Evolutionary conservation across 768 basidiomycete genomes (phyloP).

Genomic region (Pisolithus orientalis): DNA sequence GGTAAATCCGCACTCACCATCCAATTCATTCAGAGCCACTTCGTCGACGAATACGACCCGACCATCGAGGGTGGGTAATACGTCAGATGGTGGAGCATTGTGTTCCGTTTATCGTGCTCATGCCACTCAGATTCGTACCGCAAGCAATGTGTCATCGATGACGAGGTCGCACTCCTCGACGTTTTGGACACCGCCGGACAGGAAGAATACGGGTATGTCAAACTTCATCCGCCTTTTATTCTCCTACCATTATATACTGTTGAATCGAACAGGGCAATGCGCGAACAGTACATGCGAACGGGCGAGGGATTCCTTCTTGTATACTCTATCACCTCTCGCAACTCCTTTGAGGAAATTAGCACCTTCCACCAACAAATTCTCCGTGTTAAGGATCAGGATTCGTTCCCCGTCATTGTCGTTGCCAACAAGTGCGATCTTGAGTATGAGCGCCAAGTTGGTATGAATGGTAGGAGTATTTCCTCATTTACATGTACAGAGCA

Average conservation of each 20-base stretch:
- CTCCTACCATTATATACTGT: constrained; percentile 2
- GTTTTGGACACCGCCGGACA: constrained; percentile 97
- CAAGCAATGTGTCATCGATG: constrained; percentile 95
- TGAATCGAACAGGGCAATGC: constrained; percentile 70
- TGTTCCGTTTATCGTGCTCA: background rate
- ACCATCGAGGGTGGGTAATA: constrained; percentile 76
- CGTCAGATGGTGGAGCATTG: too few species aligned
- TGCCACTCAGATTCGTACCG: constrained; percentile 82
- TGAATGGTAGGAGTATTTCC: constrained; percentile 56
- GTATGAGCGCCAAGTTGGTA: constrained; percentile 93
- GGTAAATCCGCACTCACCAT: constrained; percentile 94
- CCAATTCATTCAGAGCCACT: constrained; percentile 95
- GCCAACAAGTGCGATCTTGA: constrained; percentile 98
- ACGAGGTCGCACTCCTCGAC: constrained; percentile 96
- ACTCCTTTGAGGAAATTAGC: constrained; percentile 95
- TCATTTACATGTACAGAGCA: too few species aligned
- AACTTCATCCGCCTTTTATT: background rate
- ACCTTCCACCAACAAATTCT: constrained; percentile 95
- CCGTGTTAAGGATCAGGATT: constrained; percentile 93
- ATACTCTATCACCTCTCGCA: constrained; percentile 96
- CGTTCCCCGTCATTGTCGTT: constrained; percentile 91
- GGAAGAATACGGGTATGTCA: constrained; percentile 90
- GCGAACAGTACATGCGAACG: constrained; percentile 98
- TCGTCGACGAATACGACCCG: constrained; percentile 91
- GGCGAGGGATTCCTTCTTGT: constrained; percentile 98